A percentile compares a stretch with the other conserved stretches of the same genome.
phyloP scores from a whole-genome alignment of 805 yeast genomes.

The Ogataea ramenticola region DNA sequence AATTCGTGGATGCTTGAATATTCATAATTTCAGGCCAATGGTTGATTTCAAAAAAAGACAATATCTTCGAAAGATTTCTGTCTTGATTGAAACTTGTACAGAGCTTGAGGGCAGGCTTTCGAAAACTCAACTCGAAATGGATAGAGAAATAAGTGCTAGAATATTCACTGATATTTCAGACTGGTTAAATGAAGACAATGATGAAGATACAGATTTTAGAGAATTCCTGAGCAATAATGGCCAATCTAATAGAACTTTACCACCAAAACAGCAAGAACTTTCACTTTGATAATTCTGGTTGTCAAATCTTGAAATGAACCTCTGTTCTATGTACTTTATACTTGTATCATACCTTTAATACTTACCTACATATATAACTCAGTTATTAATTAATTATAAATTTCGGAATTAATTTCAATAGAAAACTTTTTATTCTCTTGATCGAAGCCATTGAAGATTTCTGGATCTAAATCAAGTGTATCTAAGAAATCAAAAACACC shows the following conservation, averaged over 20 bases:
- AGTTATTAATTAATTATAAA: too few species aligned
- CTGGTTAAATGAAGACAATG: slow-evolving; percentile 53
- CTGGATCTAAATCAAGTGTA: not conserved
- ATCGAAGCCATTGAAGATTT: not conserved
- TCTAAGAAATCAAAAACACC: not conserved
- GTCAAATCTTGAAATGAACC: too few species aligned
- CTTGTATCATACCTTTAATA: too few species aligned
- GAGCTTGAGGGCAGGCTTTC: slow-evolving; percentile 50
- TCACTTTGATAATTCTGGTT: too few species aligned
- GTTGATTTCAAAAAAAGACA: slow-evolving; percentile 60
- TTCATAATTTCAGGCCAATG: slow-evolving; percentile 55
- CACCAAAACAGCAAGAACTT: too few species aligned
- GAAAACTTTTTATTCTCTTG: too few species aligned
- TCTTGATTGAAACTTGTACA: slow-evolving; percentile 78
- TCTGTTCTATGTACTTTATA: too few species aligned
- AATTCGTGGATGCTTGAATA: slow-evolving; percentile 50
- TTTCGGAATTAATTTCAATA: too few species aligned
- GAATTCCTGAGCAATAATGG: not conserved
- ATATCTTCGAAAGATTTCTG: slow-evolving; percentile 31
- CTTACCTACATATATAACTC: too few species aligned
- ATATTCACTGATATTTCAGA: slow-evolving; percentile 56
- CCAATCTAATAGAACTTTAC: too few species aligned
- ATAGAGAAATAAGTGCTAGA: slow-evolving; percentile 44
- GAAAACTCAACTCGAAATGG: slow-evolving; percentile 53
- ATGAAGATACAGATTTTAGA: slow-evolving; percentile 18